Evolutionary conservation across 2,329 filamentous ascomycete genomes (phyloP).

Genomic region (Diaporthe batatas): DNA sequence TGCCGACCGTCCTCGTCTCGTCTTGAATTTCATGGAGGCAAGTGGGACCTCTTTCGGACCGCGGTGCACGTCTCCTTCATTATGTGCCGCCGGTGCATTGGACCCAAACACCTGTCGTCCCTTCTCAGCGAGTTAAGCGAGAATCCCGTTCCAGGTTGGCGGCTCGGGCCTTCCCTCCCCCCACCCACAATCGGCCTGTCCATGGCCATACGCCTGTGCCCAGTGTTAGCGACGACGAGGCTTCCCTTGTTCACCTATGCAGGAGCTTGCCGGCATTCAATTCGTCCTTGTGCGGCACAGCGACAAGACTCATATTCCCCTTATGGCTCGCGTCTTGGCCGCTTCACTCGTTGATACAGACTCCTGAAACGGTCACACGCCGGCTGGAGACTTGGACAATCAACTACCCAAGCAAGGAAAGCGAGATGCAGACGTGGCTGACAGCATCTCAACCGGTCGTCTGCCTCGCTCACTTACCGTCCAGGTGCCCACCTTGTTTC

Average conservation of each 20-base stretch:
- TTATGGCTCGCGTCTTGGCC: not conserved
- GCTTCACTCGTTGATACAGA: not conserved
- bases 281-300: not conserved
- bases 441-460: not conserved
- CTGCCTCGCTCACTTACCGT: not conserved
- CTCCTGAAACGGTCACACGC: slow-evolving; percentile 6
- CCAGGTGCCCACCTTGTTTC: not conserved
- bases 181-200: not conserved
- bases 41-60: not conserved
- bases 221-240: not conserved
- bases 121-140: slow-evolving; percentile 14
- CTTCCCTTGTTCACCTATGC: not conserved
- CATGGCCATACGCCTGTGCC: not conserved
- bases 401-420: not conserved
- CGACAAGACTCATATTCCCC: not conserved
- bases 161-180: slow-evolving; percentile 22
- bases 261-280: no score
- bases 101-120: not conserved
- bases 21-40: not conserved
- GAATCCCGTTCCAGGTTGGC: slow-evolving; percentile 14
- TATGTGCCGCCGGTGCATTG: not conserved
- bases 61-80: not conserved
- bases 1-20: not conserved
- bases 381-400: slow-evolving; percentile 3
- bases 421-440: not conserved